Base-by-base conservation (phyloP, 495 filamentous ascomycete genomes). In the Rostrohypoxylon terebratum region DNA sequence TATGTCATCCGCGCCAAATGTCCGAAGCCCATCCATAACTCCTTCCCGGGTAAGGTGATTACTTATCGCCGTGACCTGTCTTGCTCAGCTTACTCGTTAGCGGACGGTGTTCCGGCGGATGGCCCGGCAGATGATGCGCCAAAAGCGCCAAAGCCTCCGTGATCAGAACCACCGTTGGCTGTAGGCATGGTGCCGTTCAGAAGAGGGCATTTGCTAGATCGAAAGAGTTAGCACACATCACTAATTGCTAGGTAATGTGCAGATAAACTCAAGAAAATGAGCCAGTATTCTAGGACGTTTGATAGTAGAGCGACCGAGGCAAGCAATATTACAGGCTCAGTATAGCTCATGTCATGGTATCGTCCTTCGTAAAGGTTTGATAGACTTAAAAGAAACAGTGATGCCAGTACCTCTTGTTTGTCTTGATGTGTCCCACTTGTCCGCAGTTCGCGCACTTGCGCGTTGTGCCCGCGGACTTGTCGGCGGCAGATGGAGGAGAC, bases 371-470 rank as follows among this genome's bases (percentile, higher is more conserved):
- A 3, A 38, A 59, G 65, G 54, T 57, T 34, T 59, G 28, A 63
- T 50, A 40, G 51, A 25, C 28, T 25, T 21, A 34, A 64, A 53
- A 40, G 63, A 47, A 59, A 63, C 68, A 79, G 57, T 59, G 54
- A 23, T 72, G 73, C 64, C 75, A 83, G 78, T 84, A 94, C 92
- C 95, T 98, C 85, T 97, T 96, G 84, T 98, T 98, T n/a, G 94
- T 98, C 81, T 97, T 97, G 86, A 99, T 99, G 75, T 99, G 96
- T 23, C 96, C 96, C 20, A 94, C 90, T 75, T 94, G 90, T 34
- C 95, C 95, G 75, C 96, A 99, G 79, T 97, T 98, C 25, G 96
- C 95, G 77, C 96, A 99, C 79, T 98, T 98, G 69, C 96, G 87
- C 28, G 92, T 93, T 1, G 96, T 99, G 9, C 88, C 89, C 2